Percentiles rank a stretch among this genome's conserved stretches.
phyloP scores from a whole-genome alignment of 371 early-diverging fungal genomes.

The Mucor irregularis region DNA sequence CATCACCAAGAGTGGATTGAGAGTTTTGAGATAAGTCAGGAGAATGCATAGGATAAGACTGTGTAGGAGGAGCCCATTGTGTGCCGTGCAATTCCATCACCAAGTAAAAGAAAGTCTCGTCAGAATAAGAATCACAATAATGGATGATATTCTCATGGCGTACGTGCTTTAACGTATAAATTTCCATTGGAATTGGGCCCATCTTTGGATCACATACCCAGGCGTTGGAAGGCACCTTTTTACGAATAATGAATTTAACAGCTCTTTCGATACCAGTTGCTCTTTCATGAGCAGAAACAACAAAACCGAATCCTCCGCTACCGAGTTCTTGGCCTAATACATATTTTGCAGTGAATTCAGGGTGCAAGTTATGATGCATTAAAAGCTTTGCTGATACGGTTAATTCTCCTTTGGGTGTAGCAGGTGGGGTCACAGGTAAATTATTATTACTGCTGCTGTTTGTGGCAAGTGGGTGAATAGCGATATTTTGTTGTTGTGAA shows the following conservation, averaged over 20 bases:
- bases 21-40: conserved; percentile 35
- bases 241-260: conserved; percentile 77
- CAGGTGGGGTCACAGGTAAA: conserved; percentile 12
- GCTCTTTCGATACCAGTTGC: conserved; percentile 64
- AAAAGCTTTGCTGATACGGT: conserved; percentile 49
- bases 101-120: conserved; percentile 65
- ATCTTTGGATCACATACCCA: conserved; percentile 66
- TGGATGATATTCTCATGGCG: conserved; percentile 71
- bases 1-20: conserved; percentile 29
- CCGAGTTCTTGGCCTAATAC: conserved; percentile 70
- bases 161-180: conserved; percentile 69
- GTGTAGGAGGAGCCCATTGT: conserved; percentile 50
- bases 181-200: conserved; percentile 76
- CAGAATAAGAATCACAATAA: conserved; percentile 68
- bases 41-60: conserved; percentile 15
- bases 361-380: conserved; percentile 42
- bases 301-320: conserved; percentile 83
- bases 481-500: conserved; percentile 15
- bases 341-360: conserved; percentile 57
- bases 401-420: conserved; percentile 27
- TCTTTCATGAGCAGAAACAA: conserved; percentile 63
- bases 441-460: not conserved
- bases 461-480: conserved; percentile 12
- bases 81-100: conserved; percentile 84
- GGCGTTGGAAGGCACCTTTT: conserved; percentile 59